Percentiles rank a stretch among this genome's conserved stretches.
These are phyloP conservation scores for Trametes hirsuta DNA, from an alignment of 1,284 basidiomycete species.

Conservation along the genomic window DNA sequence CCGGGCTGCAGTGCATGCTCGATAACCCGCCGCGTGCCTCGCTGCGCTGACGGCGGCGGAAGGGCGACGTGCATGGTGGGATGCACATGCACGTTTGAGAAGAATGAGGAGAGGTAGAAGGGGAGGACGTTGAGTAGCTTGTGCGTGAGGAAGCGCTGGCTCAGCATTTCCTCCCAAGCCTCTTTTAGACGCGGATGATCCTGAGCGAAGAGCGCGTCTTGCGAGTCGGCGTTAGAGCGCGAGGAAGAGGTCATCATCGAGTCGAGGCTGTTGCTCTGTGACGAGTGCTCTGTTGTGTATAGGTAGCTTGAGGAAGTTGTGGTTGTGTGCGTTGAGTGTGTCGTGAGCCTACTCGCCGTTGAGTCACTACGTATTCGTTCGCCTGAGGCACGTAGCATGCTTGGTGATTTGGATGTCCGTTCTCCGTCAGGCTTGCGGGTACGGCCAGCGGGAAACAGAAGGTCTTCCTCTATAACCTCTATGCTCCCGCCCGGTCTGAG, in stretches of 20 bases:
- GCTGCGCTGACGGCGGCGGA: constrained; percentile 49
- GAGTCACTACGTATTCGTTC: constrained; percentile 19
- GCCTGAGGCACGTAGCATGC: constrained; percentile 2
- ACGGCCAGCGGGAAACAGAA: constrained; percentile 61
- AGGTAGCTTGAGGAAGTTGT: constrained; percentile 10
- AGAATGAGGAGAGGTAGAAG: constrained; percentile 66
- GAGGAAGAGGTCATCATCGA: constrained; percentile 13
- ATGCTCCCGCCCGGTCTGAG: constrained; percentile 61
- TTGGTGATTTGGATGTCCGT: not conserved
- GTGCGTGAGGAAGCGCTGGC: constrained; percentile 56
- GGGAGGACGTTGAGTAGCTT: constrained; percentile 64
- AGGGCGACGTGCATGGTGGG: constrained; percentile 57
- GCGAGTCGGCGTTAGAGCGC: constrained; percentile 11
- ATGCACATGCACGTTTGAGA: constrained; percentile 55
- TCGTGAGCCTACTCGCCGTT: constrained; percentile 14
- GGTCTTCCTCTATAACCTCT: constrained; percentile 78
- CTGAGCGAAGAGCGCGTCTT: constrained; percentile 44
- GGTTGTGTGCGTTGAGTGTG: constrained; percentile 1
- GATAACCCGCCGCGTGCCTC: constrained; percentile 1
- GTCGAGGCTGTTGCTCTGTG: constrained; percentile 13
- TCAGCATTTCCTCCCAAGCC: constrained; percentile 73
- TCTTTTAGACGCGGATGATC: constrained; percentile 64
- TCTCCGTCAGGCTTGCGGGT: constrained; percentile 10
- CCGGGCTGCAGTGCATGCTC: constrained; percentile 5
- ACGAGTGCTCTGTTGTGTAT: constrained; percentile 17